Evolutionary conservation across 441 rosid genomes (phyloP), one percentile per base, ranked within the genome.

Genomic region (Erodium moschatum): DNA sequence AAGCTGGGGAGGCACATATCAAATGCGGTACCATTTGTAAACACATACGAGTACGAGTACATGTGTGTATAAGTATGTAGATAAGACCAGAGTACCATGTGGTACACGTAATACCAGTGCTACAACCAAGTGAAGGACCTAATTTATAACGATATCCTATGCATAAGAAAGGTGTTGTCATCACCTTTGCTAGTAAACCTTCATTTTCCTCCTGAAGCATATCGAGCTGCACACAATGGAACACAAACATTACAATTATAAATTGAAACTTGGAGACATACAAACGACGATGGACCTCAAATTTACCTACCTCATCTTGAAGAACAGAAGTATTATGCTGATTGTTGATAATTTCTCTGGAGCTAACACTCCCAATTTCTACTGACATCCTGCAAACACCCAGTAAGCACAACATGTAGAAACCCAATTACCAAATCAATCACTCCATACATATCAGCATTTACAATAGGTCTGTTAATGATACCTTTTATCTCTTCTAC

Each of bases 131-230:
- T 24, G 27, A 24, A 24, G 27, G 27, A 24, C 27, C 27, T 24
- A 24, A 24, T 24, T 24, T 24, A 24, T 24, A 24, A 24, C 27
- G 2, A 24, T 24, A 24, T 24, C 27, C 27, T 24, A 24, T 0
- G 2, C 27, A 24, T 24, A 24, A 24, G 27, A 24, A 24, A 24
- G 27, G 27, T 70, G 74, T 73, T 75, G 76, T 70, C 76, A 71
- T 80, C 79, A 87, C 91, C 91, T 87, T 87, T 66, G 80, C 85
- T 70, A 85, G 76, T 78, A 87, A 82, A 81, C 76, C 76, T 67
- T 82, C 91, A 80, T 85, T 87, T 77, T 87, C 85, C 72, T 84
- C 91, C 11, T 87, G 91, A 66, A 87, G 81, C 84, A 87, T 81
- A 79, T 85, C 85, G 75, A 85, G 82, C 89, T 86, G 91, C 73